These are phyloP conservation scores for Babesia sp. DNA, from an alignment of 169 alveolate species.

Conservation along the genomic window DNA sequence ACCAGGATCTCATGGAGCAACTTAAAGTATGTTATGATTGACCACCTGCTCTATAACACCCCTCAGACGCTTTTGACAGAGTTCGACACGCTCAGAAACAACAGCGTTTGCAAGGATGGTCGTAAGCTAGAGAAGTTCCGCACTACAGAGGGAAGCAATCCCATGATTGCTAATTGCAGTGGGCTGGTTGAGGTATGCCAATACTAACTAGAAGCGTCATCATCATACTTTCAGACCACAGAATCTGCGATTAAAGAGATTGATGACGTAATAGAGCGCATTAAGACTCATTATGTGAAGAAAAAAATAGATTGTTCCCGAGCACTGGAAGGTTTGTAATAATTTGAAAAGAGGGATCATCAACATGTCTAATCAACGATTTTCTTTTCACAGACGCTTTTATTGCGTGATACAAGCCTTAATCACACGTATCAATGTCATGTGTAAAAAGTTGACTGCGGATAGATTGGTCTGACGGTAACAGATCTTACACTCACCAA, in stretches of 20 bases:
- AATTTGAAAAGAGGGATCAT: too few species aligned
- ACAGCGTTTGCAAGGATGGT: slow-evolving; percentile 5
- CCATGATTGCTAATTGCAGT: slow-evolving; percentile 26
- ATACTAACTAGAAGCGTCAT: too few species aligned
- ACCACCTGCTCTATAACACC: background rate
- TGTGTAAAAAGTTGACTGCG: too few species aligned
- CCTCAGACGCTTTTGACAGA: slow-evolving; percentile 6
- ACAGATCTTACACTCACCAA: too few species aligned
- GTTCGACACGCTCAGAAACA: slow-evolving; percentile 13
- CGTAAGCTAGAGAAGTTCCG: slow-evolving; percentile 15
- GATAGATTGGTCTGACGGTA: too few species aligned
- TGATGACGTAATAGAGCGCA: slow-evolving; percentile 35
- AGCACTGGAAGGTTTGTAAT: slow-evolving; percentile 33
- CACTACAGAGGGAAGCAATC: background rate
- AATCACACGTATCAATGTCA: too few species aligned
- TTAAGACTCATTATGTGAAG: slow-evolving; percentile 36
- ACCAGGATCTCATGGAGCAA: slow-evolving; percentile 23
- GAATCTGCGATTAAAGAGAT: slow-evolving; percentile 51
- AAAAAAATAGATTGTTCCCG: slow-evolving; percentile 41
- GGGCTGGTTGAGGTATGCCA: slow-evolving; percentile 36
- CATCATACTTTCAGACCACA: slow-evolving; percentile 16
- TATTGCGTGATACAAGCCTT: too few species aligned
- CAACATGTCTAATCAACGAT: too few species aligned
- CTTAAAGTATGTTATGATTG: slow-evolving; percentile 11
- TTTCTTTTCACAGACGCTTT: too few species aligned